phyloP scores from a whole-genome alignment of 164 flowering plant genomes.

The Magnolia officinalis region DNA sequence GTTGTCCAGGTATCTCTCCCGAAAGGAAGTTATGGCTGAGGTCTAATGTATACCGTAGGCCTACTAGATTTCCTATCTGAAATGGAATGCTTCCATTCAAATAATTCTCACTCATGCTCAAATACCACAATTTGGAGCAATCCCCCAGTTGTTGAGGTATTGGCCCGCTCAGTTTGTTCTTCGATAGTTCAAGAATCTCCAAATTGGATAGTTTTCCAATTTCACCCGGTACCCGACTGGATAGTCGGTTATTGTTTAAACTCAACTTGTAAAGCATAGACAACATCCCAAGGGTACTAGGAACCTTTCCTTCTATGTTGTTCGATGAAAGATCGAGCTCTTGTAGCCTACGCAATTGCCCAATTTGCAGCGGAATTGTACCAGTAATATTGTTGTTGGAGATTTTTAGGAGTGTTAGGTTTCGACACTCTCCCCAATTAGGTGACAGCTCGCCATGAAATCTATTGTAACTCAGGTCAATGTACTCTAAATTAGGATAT shows the following conservation, averaged over 20 bases:
- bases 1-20: constrained; percentile 39
- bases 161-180: neutral
- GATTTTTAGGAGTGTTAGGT: constrained; percentile 23
- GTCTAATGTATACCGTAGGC: constrained; percentile 36
- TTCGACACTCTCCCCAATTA: constrained; percentile 31
- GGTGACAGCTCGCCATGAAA: constrained; percentile 31
- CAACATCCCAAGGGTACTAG: constrained; percentile 28
- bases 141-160: neutral
- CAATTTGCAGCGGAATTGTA: constrained; percentile 34
- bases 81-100: constrained; percentile 43
- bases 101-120: constrained; percentile 1
- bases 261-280: constrained; percentile 13
- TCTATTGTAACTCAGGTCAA: constrained; percentile 29
- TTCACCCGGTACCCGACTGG: neutral
- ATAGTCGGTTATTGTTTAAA: neutral
- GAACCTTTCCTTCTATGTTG: constrained; percentile 39
- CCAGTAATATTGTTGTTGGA: constrained; percentile 33
- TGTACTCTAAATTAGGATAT: constrained; percentile 25
- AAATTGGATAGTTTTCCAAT: constrained; percentile 1
- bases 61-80: constrained; percentile 35
- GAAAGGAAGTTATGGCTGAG: constrained; percentile 51
- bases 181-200: neutral
- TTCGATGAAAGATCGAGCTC: constrained; percentile 33
- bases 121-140: neutral
- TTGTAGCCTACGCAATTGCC: constrained; percentile 16